These are phyloP conservation scores for Pleurotus ostreatus DNA, from an alignment of 768 basidiomycete genomes.

Conservation along the genomic window DNA sequence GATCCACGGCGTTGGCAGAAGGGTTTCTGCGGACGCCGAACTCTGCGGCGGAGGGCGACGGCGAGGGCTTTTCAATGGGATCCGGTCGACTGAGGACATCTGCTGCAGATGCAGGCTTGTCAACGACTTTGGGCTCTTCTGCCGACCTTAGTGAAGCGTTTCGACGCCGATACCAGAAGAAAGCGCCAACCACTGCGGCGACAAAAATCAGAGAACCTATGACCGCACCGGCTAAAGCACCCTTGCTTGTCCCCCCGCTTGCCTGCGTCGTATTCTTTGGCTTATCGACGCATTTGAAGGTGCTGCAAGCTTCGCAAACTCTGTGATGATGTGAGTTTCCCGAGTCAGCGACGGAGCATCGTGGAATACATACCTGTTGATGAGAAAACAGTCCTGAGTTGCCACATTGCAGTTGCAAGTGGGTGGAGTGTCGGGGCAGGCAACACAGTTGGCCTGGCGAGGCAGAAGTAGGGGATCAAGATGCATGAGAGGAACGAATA, in stretches of 20 bases:
- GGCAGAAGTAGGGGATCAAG: conserved; percentile 32
- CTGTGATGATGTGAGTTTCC: conserved; percentile 29
- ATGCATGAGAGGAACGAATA: conserved; percentile 27
- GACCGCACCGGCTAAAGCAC: conserved; percentile 72
- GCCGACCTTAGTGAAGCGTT: neutral
- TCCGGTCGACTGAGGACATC: conserved; percentile 81
- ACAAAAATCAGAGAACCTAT: conserved; percentile 62
- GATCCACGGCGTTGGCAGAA: conserved; percentile 46
- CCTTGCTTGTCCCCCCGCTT: conserved; percentile 50
- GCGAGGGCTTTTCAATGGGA: conserved; percentile 60
- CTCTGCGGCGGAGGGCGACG: conserved; percentile 23
- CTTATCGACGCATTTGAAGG: conserved; percentile 46
- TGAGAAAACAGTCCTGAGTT: conserved; percentile 55
- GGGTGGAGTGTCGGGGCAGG: conserved; percentile 40
- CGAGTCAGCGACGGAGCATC: neutral
- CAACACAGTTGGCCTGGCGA: conserved; percentile 40
- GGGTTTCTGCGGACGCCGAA: conserved; percentile 45
- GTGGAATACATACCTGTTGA: conserved; percentile 51
- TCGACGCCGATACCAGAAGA: conserved; percentile 60
- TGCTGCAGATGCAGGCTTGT: conserved; percentile 70
- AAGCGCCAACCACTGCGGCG: conserved; percentile 42
- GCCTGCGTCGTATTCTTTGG: conserved; percentile 14
- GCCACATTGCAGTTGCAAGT: conserved; percentile 49
- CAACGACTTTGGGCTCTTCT: conserved; percentile 40
- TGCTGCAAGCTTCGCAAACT: conserved; percentile 52